These are phyloP conservation scores for Pythium scleroteichum DNA, from an alignment of 352 stramenopile genomes.

Conservation along the genomic window DNA sequence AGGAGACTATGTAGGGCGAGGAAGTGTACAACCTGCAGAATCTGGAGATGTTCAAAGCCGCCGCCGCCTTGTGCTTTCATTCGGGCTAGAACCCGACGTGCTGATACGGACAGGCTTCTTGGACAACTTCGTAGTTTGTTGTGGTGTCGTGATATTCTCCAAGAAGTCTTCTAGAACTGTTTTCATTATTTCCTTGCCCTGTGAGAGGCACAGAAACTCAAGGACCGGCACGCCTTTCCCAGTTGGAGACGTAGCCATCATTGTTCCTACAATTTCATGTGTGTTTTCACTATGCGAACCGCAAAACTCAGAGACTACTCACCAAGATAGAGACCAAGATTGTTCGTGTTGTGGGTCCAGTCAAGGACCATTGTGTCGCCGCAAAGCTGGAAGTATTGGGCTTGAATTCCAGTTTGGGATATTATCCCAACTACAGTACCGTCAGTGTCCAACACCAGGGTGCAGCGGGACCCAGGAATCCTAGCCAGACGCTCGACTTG, in stretches of 20 bases:
- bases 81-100: too few species aligned
- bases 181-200: not conserved
- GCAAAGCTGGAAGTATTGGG: not conserved
- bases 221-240: not conserved
- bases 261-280: not conserved
- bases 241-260: not conserved
- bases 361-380: not conserved
- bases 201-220: not conserved
- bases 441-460: not conserved
- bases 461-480: not conserved
- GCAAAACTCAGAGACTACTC: too few species aligned
- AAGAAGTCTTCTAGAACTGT: not conserved
- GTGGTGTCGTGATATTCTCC: too few species aligned
- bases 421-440: not conserved
- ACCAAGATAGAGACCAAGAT: not conserved
- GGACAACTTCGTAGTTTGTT: too few species aligned
- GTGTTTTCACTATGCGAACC: too few species aligned
- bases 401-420: not conserved
- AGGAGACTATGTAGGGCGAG: too few species aligned
- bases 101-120: too few species aligned
- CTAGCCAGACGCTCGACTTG: not conserved
- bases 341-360: not conserved
- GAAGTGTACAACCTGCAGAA: too few species aligned
- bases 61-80: too few species aligned
- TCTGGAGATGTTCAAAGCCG: too few species aligned